Base-by-base conservation (phyloP, 2,329 filamentous ascomycete genomes). In the Trichoderma sp. region DNA sequence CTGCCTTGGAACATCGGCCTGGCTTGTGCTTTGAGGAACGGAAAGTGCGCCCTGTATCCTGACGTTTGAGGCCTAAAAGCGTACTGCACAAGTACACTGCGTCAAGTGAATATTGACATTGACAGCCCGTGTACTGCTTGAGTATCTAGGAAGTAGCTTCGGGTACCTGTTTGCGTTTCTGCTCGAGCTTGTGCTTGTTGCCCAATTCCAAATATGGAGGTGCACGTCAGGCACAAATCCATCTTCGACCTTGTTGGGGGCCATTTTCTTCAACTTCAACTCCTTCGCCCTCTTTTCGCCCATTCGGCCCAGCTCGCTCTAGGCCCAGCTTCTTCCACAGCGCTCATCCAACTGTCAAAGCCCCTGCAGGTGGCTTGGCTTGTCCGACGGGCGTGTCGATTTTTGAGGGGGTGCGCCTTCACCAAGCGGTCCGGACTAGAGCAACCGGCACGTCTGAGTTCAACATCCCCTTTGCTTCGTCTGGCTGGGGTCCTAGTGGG, bases 361-460 rank as follows among this genome's bases (percentile, higher is more conserved):
- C 64, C 68, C 68, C 37, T 70, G 68, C 56, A 66, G 65, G 63
- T 61, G 68, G 62, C 68, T 70, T 65, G 33, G 62, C 62, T 68
- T 65, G 43, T 58, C 47, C 43, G 37, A 58, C 33, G 43, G 60
- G 68, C 31, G 68, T 64, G 68, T 64, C 52, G 53, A 65, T 59
- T 64, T 43, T 29, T 21, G 29, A 43, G 37, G 61, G 40, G 60
- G 68, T 59, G 59, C 33, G 29, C 47, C 68, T 58, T 65, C 58
- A 61, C 31, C 68, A 49, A 64, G 66, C 58, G 64, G 59, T 60
- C 57, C 60, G 27, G 31, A 33, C 63, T 56, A 29, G 4, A 61
- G 24, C 61, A 62, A 56, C 62, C 56, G 58, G 61, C 61, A 47
- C 31, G 71, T 72, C 70, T 72, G 59, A 70, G 71, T 71, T 72